These are phyloP conservation scores for Neurospora sp. DNA, from an alignment of 495 filamentous ascomycete genomes.

Conservation along the genomic window DNA sequence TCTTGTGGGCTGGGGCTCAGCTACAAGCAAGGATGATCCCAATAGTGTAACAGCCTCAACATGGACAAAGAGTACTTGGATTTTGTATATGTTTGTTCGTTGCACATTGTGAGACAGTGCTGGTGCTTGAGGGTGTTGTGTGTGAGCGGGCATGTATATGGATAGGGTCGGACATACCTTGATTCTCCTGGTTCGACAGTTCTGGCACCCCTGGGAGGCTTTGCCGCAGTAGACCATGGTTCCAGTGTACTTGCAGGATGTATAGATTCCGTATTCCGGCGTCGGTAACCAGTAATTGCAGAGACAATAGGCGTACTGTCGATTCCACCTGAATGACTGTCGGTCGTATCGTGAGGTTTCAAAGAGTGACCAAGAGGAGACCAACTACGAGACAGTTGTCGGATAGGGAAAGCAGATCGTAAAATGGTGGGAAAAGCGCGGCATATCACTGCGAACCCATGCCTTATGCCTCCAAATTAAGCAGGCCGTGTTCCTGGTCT, in stretches of 20 bases:
- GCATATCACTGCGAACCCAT: conserved; percentile 14
- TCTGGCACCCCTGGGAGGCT: conserved; percentile 57
- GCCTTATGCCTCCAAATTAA: conserved; percentile 2
- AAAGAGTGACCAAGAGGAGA: conserved; percentile 4
- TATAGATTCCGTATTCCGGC: background rate
- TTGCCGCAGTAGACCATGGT: conserved; percentile 63
- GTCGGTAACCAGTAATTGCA: background rate
- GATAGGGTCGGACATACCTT: conserved; percentile 31
- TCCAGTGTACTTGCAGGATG: background rate
- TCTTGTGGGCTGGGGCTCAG: background rate
- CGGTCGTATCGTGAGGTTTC: conserved; percentile 1
- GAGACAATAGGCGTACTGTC: background rate
- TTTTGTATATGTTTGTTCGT: background rate
- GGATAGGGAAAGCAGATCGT: conserved; percentile 23
- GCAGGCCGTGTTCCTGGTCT: background rate
- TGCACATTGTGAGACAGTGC: background rate
- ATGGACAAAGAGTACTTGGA: background rate
- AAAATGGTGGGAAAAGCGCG: conserved; percentile 8
- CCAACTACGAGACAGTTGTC: conserved; percentile 11
- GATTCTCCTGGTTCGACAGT: conserved; percentile 54
- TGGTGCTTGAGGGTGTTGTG: background rate
- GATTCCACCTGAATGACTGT: background rate
- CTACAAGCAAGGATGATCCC: background rate
- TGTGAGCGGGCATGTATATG: background rate
- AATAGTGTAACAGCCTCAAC: background rate